These are phyloP conservation scores for Cicer chorassanicum DNA, from an alignment of 306 rosid genomes.

Conservation along the genomic window DNA sequence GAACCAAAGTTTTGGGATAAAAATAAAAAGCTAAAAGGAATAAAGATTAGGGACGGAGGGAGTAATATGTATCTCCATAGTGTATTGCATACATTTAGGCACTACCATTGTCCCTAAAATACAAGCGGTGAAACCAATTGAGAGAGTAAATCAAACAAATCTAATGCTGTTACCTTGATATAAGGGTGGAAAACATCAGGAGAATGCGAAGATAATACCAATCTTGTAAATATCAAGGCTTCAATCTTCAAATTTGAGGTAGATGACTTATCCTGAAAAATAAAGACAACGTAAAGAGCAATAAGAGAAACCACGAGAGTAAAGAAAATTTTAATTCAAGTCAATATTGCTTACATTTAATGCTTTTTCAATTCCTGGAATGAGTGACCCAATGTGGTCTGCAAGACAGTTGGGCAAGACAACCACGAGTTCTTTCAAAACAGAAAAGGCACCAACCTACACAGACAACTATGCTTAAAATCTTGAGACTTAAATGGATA, in stretches of 20 bases:
- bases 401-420: constrained; percentile 98
- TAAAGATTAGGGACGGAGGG: too few species aligned
- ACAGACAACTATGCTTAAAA: constrained; percentile 44
- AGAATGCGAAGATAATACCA: constrained; percentile 90
- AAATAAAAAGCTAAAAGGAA: too few species aligned
- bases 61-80: constrained; percentile 2
- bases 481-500: constrained; percentile 34
- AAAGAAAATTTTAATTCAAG: constrained; percentile 20
- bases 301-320: constrained; percentile 4
- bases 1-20: too few species aligned
- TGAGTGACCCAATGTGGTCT: constrained; percentile 96
- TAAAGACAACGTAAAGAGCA: constrained; percentile 40
- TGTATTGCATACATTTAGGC: constrained; percentile 20
- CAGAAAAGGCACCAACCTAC: constrained; percentile 98
- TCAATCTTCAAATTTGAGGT: constrained; percentile 98
- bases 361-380: constrained; percentile 98
- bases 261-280: constrained; percentile 85
- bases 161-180: constrained; percentile 66
- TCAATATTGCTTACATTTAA: constrained; percentile 67
- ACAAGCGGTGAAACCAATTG: constrained; percentile 8
- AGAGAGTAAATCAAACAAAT: constrained; percentile 27
- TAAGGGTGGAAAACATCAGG: constrained; percentile 95
- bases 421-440: constrained; percentile 95
- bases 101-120: constrained; percentile 25
- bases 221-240: constrained; percentile 87